Base-by-base conservation (phyloP, 140 eudicot genomes). In the Flaveria floridana region DNA sequence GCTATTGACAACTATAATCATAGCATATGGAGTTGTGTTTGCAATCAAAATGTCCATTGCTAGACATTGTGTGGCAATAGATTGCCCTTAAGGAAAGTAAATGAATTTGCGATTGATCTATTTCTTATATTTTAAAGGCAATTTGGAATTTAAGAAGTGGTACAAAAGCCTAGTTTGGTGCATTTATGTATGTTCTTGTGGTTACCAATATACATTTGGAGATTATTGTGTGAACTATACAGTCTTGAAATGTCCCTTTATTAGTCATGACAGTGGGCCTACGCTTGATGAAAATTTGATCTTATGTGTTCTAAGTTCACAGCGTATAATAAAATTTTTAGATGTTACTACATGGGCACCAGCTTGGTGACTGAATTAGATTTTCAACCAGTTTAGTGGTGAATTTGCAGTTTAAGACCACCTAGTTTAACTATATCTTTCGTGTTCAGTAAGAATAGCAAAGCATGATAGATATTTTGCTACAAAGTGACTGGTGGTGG, bases 241-340 rank as follows among this genome's bases (percentile, higher is more conserved):
- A 15, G 75, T 39, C 47, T 67, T 55, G 57, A 41, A 67, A 76
- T 57, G 50, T 51, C 46, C 19, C 19, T 58, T 42, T 70, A 58
- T n/a, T 30, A 52, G 18, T 77, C 26, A 28, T 69, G 64, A 44
- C 70, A 69, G 50, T 58, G 53, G 64, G 77, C 77, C n/a, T 34
- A 63, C 71, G 71, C 71, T 46, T 68, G 55, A 71, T 78, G 56
- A 58, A 7, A 58, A 39, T 42, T 41, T 42, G 10, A 77, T 56
- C 23, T 42, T 13, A 42, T 21, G 39, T 21, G 9, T 16, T 13
- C 6, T 10, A 11, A 12, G 5, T 25, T 62, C 46, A 62, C 39
- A 62, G 20, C 44, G 13, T 26, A 28, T 28, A 56, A 52, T 65
- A 18, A 64, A 15, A 3, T 18, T 51, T 14, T 56, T 63, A 7